phyloP scores from a whole-genome alignment of 257 asterid species.

The Nicotiana obtusifolia region DNA sequence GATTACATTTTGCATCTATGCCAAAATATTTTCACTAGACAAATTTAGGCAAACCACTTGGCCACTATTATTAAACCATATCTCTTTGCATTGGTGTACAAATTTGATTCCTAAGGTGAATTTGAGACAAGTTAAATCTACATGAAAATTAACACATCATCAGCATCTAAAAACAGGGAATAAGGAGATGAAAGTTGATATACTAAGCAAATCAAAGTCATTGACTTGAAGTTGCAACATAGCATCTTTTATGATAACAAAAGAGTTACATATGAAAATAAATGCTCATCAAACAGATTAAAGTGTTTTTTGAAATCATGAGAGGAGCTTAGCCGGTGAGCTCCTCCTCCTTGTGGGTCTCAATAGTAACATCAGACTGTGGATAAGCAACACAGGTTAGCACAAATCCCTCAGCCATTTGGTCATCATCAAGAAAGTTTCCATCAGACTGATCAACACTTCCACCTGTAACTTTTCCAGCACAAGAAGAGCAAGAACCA shows the following conservation, averaged over 20 bases:
- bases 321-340: conserved; percentile 18
- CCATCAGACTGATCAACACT: conserved; percentile 65
- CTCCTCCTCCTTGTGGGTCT: conserved; percentile 79
- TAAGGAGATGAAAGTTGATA: background rate
- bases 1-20: background rate
- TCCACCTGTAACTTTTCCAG: conserved; percentile 53
- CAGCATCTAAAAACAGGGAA: background rate
- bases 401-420: conserved; percentile 47
- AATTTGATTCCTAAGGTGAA: background rate
- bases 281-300: background rate
- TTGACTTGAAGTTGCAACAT: background rate
- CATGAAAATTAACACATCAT: background rate
- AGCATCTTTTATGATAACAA: background rate
- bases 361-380: conserved; percentile 38
- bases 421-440: conserved; percentile 73
- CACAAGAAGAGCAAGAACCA: conserved; percentile 86
- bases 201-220: background rate
- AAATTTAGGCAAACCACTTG: no score
- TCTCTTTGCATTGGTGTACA: background rate
- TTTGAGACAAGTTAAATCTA: background rate
- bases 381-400: conserved; percentile 76
- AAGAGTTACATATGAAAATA: background rate
- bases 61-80: background rate
- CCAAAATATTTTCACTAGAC: background rate
- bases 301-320: background rate